A percentile compares a stretch with the other conserved stretches of the same genome.
Conservation (phyloP, 2,329 filamentous ascomycete species). For the Xylaria sp. region DNA sequence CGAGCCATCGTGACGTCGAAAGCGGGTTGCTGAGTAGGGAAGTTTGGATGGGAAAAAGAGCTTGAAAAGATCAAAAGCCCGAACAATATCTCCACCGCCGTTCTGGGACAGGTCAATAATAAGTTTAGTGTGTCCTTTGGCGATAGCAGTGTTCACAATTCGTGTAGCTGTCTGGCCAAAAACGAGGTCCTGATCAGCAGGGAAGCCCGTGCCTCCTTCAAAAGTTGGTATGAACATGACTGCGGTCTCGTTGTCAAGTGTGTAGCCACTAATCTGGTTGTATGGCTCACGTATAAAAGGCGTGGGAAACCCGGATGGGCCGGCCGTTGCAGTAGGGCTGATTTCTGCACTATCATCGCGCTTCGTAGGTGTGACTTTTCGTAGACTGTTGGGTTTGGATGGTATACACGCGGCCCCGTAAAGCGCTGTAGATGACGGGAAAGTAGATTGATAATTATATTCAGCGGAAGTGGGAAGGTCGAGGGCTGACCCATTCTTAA, state of each 20-base stretch:
- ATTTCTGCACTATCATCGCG: background rate
- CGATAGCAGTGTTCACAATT: conserved; percentile 22
- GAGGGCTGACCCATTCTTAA: conserved; percentile 20
- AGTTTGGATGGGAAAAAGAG: conserved; percentile 26
- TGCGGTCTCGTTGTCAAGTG: conserved; percentile 20
- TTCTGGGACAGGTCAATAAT: conserved; percentile 26
- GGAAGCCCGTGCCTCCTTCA: background rate
- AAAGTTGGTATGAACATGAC: conserved; percentile 29
- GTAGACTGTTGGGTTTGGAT: background rate
- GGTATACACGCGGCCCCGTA: conserved; percentile 8
- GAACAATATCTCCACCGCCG: conserved; percentile 14
- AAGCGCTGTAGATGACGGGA: conserved; percentile 2
- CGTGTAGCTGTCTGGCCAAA: conserved; percentile 14
- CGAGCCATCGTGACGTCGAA: conserved; percentile 25
- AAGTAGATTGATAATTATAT: conserved; percentile 12
- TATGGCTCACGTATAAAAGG: conserved; percentile 24
- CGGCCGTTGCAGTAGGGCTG: conserved; percentile 19
- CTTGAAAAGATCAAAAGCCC: conserved; percentile 28
- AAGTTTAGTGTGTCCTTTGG: conserved; percentile 14
- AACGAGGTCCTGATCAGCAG: conserved; percentile 15
- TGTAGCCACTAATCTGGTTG: conserved; percentile 26
- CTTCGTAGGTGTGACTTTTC: background rate
- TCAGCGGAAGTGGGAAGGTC: conserved; percentile 3
- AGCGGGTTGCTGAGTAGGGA: conserved; percentile 22
- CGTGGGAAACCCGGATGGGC: conserved; percentile 1